Evolutionary conservation across 1,139 yeast species (phyloP), one percentile per base, ranked within the genome.

Genomic region (Geotrichum restrictum): DNA sequence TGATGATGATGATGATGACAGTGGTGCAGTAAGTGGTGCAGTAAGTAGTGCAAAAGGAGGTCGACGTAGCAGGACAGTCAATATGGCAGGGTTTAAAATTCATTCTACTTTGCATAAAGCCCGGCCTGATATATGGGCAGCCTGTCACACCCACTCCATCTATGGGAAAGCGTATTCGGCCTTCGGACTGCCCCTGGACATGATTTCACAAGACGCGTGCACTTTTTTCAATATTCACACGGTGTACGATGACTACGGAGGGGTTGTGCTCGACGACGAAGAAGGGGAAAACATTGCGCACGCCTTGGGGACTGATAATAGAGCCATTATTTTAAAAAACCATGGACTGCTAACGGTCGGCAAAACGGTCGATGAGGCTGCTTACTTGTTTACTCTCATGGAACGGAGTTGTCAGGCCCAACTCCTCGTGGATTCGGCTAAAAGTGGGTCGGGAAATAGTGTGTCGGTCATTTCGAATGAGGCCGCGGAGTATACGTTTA

Each of bases 291-390:
- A 76, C 49, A 80, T 86, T 56, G 93, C 93, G 4, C 69, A 71
- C 45, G 83, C 88, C 1, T 69, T 85, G 49, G 93, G 91, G 8
- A 61, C 71, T 22, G 68, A 74, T 54, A 81, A 82, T 45, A 80
- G 80, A 57, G 86, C 79, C 3, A 77, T 82, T 31, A 82, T 86
- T 59, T 74, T 86, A 60, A 85, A 81, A 64, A 86, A 85, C 69
- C 95, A 86, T 64, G 95, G 95, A 11, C 74, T 86, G 43, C 68
- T 86, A 59, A 85, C 95, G 1, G 87, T 83, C 3, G 95, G 95
- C 13, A 59, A 70, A 36, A 85, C 91, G 1, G 86, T 85, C 10
- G 95, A 85, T 64, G 95, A 85, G 70, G 94, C 95, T 1, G 93
- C 93, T 2, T 82, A 80, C 63, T 68, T 84, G 55, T 86, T 81